Evolutionary conservation across 495 filamentous ascomycete species (phyloP).

Genomic region (Margaritispora aquatica): DNA sequence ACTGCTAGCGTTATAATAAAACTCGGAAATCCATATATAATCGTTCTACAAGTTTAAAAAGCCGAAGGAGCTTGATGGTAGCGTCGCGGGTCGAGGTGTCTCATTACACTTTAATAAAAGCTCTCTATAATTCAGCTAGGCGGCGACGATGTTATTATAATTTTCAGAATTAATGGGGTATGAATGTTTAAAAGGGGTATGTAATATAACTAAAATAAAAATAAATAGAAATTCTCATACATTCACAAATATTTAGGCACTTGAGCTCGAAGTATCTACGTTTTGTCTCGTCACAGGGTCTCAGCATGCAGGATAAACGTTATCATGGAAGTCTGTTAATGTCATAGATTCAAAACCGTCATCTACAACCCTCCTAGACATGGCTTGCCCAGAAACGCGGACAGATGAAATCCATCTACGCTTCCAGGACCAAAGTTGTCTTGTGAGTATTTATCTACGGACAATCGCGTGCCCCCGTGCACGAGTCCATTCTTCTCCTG

Average conservation of each 20-base stretch:
- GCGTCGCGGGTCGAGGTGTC: no score
- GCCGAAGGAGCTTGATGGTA: no score
- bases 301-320: background rate
- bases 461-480: slow-evolving; percentile 13
- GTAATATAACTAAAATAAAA: no score
- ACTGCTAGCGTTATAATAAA: no score
- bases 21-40: no score
- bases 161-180: no score
- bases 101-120: no score
- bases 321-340: background rate
- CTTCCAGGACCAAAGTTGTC: background rate
- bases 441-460: background rate
- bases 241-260: background rate
- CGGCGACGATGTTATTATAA: no score
- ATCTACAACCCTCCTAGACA: slow-evolving; percentile 10
- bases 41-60: no score
- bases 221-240: background rate
- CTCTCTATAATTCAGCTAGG: no score
- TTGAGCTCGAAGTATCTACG: no score
- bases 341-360: slow-evolving; percentile 22
- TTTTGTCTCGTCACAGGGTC: background rate
- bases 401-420: background rate
- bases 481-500: slow-evolving; percentile 3
- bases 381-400: background rate
- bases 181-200: no score